phyloP scores from a whole-genome alignment of 2,329 filamentous ascomycete genomes.

The Fusarium oligoseptatum region DNA sequence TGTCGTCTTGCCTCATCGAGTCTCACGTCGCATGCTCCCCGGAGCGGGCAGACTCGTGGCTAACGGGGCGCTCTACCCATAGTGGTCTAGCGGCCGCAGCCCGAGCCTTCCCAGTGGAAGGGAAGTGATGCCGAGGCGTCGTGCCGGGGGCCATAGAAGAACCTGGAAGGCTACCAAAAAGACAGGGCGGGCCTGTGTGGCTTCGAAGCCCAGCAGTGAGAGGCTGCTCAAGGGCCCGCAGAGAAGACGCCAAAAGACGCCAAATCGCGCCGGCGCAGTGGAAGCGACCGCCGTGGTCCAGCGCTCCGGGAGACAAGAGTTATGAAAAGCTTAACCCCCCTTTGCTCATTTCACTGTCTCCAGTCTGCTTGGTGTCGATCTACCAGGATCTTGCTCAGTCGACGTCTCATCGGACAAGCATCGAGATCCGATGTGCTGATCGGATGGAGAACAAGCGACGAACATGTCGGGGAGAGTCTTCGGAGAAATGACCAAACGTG shows the following conservation, averaged over 20 bases:
- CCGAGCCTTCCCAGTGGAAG: constrained; percentile 42
- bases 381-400: constrained; percentile 18
- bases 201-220: constrained; percentile 26
- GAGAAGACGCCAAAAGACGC: constrained; percentile 23
- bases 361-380: constrained; percentile 34
- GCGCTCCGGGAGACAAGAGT: constrained; percentile 32
- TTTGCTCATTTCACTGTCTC: constrained; percentile 42
- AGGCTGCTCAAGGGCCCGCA: constrained; percentile 14
- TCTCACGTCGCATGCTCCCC: constrained; percentile 17
- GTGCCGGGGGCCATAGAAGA: constrained; percentile 40
- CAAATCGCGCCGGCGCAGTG: constrained; percentile 32
- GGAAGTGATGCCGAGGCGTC: constrained; percentile 40
- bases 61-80: constrained; percentile 40
- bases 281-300: constrained; percentile 35
- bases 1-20: constrained; percentile 14
- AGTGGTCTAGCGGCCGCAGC: constrained; percentile 42
- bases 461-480: constrained; percentile 20
- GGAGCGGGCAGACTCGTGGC: constrained; percentile 34
- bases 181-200: constrained; percentile 26
- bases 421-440: constrained; percentile 31
- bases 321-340: constrained; percentile 37
- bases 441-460: constrained; percentile 7
- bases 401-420: constrained; percentile 27
- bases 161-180: constrained; percentile 43
- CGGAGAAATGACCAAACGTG: constrained; percentile 16